Percentiles rank a stretch among this genome's conserved stretches.
Evolutionary conservation across 2,329 filamentous ascomycete species (phyloP).

Genomic region (Venturia asperata): DNA sequence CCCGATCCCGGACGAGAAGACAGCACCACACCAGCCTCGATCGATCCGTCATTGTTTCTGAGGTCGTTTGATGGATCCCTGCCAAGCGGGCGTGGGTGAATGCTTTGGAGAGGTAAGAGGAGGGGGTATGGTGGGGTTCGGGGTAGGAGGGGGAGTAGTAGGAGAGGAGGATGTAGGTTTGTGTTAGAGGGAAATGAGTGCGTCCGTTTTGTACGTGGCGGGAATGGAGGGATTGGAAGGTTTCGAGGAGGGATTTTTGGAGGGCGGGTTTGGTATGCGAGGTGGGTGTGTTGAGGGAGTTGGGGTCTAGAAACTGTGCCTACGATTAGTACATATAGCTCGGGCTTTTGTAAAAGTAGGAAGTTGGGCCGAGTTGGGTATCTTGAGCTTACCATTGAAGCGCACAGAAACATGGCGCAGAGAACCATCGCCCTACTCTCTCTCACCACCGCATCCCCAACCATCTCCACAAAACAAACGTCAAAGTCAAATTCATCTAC

Average conservation of each 20-base stretch:
- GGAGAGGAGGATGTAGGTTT: slow-evolving; percentile 18
- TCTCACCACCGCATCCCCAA: slow-evolving; percentile 10
- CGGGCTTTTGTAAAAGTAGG: neutral
- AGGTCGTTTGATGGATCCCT: slow-evolving; percentile 4
- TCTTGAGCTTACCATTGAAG: slow-evolving; percentile 18
- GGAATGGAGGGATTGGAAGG: slow-evolving; percentile 1
- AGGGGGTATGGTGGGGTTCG: slow-evolving; percentile 2
- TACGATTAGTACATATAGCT: neutral
- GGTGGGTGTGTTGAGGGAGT: neutral
- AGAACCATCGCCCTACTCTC: slow-evolving; percentile 17
- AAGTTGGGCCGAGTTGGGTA: neutral
- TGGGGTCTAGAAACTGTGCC: slow-evolving; percentile 11
- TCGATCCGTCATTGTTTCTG: slow-evolving; percentile 16
- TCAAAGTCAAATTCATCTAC: slow-evolving; percentile 19
- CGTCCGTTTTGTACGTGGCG: neutral
- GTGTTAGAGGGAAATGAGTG: slow-evolving; percentile 1
- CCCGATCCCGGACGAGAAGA: slow-evolving; percentile 5
- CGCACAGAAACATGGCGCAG: slow-evolving; percentile 13
- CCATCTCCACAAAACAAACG: neutral
- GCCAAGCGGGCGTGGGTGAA: slow-evolving; percentile 15
- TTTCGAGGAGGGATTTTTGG: neutral
- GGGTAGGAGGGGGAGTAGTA: slow-evolving; percentile 16
- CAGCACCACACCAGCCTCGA: slow-evolving; percentile 15
- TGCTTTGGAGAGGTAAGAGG: slow-evolving; percentile 13
- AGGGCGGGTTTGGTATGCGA: slow-evolving; percentile 3